Evolutionary conservation across 169 alveolate genomes (phyloP).

Genomic region (Plasmodium fragile): DNA sequence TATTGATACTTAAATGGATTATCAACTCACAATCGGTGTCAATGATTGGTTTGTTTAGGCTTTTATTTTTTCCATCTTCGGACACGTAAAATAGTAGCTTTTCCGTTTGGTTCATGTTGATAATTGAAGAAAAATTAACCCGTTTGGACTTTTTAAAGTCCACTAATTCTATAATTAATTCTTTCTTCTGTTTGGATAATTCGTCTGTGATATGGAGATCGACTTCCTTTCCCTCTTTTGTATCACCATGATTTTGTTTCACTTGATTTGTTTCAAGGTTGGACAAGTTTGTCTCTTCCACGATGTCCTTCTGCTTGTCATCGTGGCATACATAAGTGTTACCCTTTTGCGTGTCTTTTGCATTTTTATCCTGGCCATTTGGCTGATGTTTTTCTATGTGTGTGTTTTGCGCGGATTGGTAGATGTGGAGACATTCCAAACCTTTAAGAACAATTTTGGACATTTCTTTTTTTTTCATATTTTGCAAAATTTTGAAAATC

Average conservation of each 20-base stretch:
- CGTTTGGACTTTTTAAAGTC: conserved; percentile 56
- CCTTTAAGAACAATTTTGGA: conserved; percentile 54
- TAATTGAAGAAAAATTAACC: conserved; percentile 25
- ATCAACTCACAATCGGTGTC: conserved; percentile 70
- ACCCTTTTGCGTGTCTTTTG: not conserved
- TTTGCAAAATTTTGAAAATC: conserved; percentile 46
- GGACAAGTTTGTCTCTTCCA: not conserved
- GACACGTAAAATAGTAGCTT: conserved; percentile 47
- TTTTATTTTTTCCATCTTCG: conserved; percentile 9
- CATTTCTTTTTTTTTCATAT: conserved; percentile 73
- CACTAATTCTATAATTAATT: conserved; percentile 34
- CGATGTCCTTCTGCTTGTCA: not conserved
- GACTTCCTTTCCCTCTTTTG: not conserved
- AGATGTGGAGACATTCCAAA: conserved; percentile 47
- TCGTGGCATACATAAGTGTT: not conserved
- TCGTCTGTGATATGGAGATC: not conserved
- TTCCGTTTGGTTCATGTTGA: conserved; percentile 7
- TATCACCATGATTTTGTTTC: not conserved
- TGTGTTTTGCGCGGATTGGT: not conserved
- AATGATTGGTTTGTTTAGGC: conserved; percentile 37
- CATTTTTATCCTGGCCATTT: not conserved
- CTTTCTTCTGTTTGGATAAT: conserved; percentile 6
- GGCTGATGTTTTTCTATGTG: not conserved
- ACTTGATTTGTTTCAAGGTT: not conserved
- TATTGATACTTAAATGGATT: conserved; percentile 10